Evolutionary conservation across 805 yeast species (phyloP), one percentile per base, ranked within the genome.

Genomic region (Candida schatavii): DNA sequence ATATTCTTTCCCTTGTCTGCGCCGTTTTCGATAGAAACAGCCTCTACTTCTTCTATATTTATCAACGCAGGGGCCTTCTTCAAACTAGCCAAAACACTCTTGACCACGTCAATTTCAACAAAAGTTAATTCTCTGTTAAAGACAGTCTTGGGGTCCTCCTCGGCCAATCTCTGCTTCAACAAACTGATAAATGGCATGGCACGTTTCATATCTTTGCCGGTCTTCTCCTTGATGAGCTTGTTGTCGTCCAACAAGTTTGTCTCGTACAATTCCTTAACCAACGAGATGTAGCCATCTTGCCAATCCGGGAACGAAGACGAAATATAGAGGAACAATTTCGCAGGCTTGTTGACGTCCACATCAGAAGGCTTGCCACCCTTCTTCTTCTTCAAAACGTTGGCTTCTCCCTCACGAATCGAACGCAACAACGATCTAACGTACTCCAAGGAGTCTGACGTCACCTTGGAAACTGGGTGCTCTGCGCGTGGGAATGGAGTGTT

Each of bases 111-210:
- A 35, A 74, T 62, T 73, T 93, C 99, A 63, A 82, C 75, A 65
- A 88, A 93, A 26, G 83, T 75, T 51, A 91, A 78, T 66, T 90
- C 85, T 71, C 98, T 81, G 75, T 89, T 83, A 75, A 93, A 88
- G 20, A 93, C 96, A 40, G 78, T 77, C 41, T 77, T 80, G 15
- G 96, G 82, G 23, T 82, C 66, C 59, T 86, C 95, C 40, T 66
- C 66, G 30, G 74, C 67, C 51, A 93, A 74, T 70, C 95, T 81
- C 60, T 83, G 87, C 67, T 93, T 90, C 64, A 93, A 72, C 53
- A 80, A 71, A 49, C 91, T 83, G 47, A 93, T 89, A 64, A 90
- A 91, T 45, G 98, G 98, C 98, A 93, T 93, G 46, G 96, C 97
- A 55, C 95, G 84, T 78, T 93, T 93, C 86, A 90, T 87, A 57